A percentile compares a stretch with the other conserved stretches of the same genome.
phyloP scores from a whole-genome alignment of 257 asterid species.

The Scutellaria baicalensis region DNA sequence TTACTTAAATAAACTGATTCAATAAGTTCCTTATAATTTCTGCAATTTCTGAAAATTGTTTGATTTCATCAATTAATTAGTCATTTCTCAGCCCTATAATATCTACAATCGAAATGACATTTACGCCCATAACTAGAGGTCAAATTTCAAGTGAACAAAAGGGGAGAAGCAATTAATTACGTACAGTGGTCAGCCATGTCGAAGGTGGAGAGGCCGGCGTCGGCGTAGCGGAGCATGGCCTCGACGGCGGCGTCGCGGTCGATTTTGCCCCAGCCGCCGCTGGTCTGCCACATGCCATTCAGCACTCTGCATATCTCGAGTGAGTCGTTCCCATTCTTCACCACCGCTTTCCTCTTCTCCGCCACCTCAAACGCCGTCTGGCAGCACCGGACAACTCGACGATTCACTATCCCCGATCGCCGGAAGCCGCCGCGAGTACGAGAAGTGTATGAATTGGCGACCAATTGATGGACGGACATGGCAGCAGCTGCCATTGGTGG shows the following conservation, averaged over 20 bases:
- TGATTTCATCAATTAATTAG: constrained; percentile 12
- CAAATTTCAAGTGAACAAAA: not conserved
- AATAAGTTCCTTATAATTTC: constrained; percentile 27
- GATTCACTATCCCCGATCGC: constrained; percentile 9
- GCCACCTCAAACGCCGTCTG: constrained; percentile 37
- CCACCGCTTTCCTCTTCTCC: constrained; percentile 34
- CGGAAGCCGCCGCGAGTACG: constrained; percentile 10
- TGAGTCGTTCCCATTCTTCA: constrained; percentile 65
- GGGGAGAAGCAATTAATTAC: not conserved
- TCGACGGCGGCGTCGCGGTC: constrained; percentile 88
- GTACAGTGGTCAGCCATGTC: constrained; percentile 98
- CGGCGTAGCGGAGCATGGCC: constrained; percentile 84
- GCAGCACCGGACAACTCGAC: constrained; percentile 43
- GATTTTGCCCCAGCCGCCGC: constrained; percentile 97
- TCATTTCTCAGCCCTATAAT: constrained; percentile 13
- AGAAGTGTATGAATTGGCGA: constrained; percentile 10
- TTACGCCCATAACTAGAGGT: constrained; percentile 4
- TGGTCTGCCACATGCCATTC: constrained; percentile 96
- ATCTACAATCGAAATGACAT: not conserved
- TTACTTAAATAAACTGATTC: constrained; percentile 19
- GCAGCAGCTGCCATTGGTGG: constrained; percentile 28
- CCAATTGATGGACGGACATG: constrained; percentile 27
- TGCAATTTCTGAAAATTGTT: constrained; percentile 29
- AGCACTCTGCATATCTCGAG: constrained; percentile 86
- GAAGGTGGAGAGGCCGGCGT: constrained; percentile 88